These are phyloP conservation scores for Globisporangium nagaii DNA, from an alignment of 352 stramenopile species.

Conservation along the genomic window DNA sequence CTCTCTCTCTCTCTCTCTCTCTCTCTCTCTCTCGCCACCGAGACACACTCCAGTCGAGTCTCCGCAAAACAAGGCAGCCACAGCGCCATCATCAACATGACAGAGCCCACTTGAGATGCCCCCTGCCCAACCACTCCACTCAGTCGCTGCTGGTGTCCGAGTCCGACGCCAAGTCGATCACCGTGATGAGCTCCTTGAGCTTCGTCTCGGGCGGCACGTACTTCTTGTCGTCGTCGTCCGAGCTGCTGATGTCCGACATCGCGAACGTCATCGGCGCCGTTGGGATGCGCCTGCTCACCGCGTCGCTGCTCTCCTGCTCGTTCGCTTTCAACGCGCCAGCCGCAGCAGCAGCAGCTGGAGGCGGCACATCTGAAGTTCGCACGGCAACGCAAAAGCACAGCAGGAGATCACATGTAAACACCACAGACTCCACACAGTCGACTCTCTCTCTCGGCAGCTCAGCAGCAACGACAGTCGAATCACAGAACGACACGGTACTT, in stretches of 20 bases:
- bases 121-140: neutral
- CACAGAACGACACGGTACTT: constrained; percentile 1
- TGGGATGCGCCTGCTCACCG: constrained; percentile 2
- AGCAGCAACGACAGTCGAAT: neutral
- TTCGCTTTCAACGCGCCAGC: neutral
- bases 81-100: neutral
- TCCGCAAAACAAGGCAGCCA: no score
- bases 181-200: constrained; percentile 5
- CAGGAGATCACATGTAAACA: neutral
- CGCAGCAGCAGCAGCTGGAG: neutral
- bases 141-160: constrained; percentile 25
- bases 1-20: neutral
- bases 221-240: constrained; percentile 8
- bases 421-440: neutral
- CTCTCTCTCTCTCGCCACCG: no score
- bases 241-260: constrained; percentile 16
- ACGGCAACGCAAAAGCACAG: neutral
- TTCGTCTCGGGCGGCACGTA: neutral
- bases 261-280: constrained; percentile 1
- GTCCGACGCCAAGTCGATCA: constrained; percentile 51
- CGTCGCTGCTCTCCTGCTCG: neutral
- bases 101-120: neutral
- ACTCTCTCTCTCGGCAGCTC: neutral
- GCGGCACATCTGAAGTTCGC: neutral
- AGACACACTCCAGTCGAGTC: no score